Conservation (phyloP, 768 basidiomycete species). For the Paxillus rubicundulus region DNA sequence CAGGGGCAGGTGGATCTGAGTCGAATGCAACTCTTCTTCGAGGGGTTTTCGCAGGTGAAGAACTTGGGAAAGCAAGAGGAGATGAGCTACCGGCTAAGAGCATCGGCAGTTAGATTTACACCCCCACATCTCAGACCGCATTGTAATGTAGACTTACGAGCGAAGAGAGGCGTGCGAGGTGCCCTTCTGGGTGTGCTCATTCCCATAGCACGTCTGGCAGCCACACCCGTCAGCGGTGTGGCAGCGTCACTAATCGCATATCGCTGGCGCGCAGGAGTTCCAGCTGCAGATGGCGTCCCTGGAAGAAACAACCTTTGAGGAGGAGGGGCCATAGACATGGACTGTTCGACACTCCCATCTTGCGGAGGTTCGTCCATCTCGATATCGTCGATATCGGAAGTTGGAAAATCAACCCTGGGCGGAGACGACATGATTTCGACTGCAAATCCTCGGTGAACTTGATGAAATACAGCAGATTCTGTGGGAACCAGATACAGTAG, state of each 20-base stretch:
- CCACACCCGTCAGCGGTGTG: constrained; percentile 44
- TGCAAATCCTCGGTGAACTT: not conserved
- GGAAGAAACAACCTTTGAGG: constrained; percentile 52
- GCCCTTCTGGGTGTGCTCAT: constrained; percentile 51
- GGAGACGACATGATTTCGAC: constrained; percentile 56
- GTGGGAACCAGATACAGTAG: not conserved
- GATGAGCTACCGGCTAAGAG: constrained; percentile 54
- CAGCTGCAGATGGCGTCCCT: constrained; percentile 31
- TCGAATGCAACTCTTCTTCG: constrained; percentile 36
- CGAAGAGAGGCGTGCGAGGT: constrained; percentile 45
- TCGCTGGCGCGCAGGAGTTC: constrained; percentile 46
- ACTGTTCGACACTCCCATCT: constrained; percentile 32
- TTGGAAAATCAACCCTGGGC: constrained; percentile 60
- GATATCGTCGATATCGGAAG: constrained; percentile 54
- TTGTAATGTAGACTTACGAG: constrained; percentile 37
- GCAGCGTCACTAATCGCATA: constrained; percentile 36
- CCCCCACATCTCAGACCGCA: not conserved
- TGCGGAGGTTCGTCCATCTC: constrained; percentile 44
- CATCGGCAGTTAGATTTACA: constrained; percentile 1
- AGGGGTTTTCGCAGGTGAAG: constrained; percentile 53
- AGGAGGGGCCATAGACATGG: constrained; percentile 41
- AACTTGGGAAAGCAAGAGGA: constrained; percentile 62
- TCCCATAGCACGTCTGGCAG: constrained; percentile 54
- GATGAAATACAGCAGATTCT: not conserved
- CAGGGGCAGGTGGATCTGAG: constrained; percentile 36